phyloP scores from a whole-genome alignment of 805 yeast species.

The Candida pseudoglaebosa region DNA sequence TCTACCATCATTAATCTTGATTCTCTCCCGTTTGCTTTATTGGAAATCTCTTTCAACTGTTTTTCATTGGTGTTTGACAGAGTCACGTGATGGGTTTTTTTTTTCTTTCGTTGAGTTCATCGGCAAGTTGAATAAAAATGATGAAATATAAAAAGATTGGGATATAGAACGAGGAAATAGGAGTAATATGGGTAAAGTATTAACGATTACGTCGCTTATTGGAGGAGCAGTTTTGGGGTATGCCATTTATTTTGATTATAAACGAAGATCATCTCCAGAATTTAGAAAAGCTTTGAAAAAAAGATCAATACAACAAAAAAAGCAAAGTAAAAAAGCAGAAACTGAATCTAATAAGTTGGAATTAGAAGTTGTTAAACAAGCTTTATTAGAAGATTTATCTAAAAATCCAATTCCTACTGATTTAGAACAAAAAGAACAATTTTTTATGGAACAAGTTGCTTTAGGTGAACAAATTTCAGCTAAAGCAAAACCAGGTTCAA shows the following conservation, averaged over 20 bases:
- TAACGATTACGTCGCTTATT: constrained; percentile 37
- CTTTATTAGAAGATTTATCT: constrained; percentile 60
- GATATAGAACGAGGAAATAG: not conserved
- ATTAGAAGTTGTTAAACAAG: constrained; percentile 55
- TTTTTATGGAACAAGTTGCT: constrained; percentile 80
- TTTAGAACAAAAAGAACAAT: constrained; percentile 64
- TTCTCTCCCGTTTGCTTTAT: not conserved
- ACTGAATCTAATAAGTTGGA: constrained; percentile 58
- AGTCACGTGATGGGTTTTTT: too few species aligned
- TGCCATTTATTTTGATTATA: constrained; percentile 86
- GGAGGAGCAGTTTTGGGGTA: constrained; percentile 65
- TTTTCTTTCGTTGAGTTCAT: too few species aligned
- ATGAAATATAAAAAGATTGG: not conserved
- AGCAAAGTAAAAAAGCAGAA: constrained; percentile 50
- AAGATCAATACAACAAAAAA: constrained; percentile 57
- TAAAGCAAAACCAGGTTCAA: constrained; percentile 59
- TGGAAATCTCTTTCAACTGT: not conserved
- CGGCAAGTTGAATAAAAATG: too few species aligned
- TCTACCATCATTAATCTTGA: constrained; percentile 9
- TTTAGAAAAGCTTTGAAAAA: constrained; percentile 77
- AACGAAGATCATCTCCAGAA: constrained; percentile 75
- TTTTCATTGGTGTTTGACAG: not conserved
- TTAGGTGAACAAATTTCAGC: constrained; percentile 78
- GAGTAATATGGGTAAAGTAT: constrained; percentile 8
- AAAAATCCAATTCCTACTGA: constrained; percentile 74